Conservation (phyloP, 768 basidiomycete species). For the Leccinum uliginosum region DNA sequence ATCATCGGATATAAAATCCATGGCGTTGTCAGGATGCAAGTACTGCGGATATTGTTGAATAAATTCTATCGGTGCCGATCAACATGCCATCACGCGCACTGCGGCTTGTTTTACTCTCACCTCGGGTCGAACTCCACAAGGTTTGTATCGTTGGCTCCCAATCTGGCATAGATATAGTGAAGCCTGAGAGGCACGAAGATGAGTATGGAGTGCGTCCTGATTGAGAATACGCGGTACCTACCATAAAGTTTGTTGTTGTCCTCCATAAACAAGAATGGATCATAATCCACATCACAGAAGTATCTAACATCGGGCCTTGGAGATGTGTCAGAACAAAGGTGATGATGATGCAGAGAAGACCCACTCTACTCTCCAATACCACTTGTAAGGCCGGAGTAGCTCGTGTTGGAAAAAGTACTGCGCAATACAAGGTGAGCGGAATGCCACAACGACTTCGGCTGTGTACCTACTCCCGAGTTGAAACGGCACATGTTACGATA, state of each 20-base stretch:
- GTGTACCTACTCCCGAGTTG: conserved; percentile 55
- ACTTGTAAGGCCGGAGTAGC: conserved; percentile 48
- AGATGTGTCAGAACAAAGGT: neutral
- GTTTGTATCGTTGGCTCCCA: conserved; percentile 61
- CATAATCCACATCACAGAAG: conserved; percentile 47
- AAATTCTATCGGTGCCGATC: conserved; percentile 47
- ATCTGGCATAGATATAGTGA: conserved; percentile 63
- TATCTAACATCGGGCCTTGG: conserved; percentile 47
- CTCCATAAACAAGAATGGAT: conserved; percentile 56
- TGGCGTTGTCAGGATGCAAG: conserved; percentile 52
- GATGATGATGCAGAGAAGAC: conserved; percentile 8
- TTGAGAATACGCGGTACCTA: conserved; percentile 5
- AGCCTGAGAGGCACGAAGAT: conserved; percentile 34
- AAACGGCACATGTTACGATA: conserved; percentile 77
- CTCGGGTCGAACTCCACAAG: conserved; percentile 56
- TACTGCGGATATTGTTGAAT: conserved; percentile 49
- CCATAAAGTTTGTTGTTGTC: conserved; percentile 52
- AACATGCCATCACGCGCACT: conserved; percentile 25
- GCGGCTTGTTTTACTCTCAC: conserved; percentile 32
- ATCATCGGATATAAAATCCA: conserved; percentile 65
- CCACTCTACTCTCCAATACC: conserved; percentile 62
- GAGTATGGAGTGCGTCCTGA: neutral
- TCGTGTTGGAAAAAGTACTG: conserved; percentile 57
- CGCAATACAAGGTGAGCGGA: conserved; percentile 6
- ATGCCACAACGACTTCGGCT: neutral